Conservation (phyloP, 176 grass and related monocot species). For the Phyllostachys edulis region DNA sequence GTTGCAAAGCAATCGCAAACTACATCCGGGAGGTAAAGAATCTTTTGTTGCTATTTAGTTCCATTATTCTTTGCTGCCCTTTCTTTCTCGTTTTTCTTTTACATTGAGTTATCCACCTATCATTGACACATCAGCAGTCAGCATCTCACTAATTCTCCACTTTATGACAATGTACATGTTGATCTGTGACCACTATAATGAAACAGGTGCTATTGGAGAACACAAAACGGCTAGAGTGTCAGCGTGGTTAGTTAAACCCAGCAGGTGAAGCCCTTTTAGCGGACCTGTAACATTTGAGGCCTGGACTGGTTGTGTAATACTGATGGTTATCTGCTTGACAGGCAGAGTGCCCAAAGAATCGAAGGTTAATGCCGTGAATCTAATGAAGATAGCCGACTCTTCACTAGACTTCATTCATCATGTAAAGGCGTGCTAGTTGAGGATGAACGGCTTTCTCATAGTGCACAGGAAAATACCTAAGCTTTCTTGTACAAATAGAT, state of each 20-base stretch:
- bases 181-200: neutral
- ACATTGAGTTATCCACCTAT: neutral
- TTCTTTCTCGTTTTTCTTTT: neutral
- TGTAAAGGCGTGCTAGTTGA: neutral
- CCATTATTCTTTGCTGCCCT: neutral
- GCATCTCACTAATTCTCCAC: neutral
- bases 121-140: neutral
- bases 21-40: slow-evolving; percentile 73
- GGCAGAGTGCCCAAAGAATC: neutral
- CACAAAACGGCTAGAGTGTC: slow-evolving; percentile 71
- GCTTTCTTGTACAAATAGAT: neutral
- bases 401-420: neutral
- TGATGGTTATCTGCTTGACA: neutral
- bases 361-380: neutral
- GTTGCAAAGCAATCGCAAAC: slow-evolving; percentile 88
- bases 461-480: neutral
- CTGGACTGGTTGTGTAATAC: slow-evolving; percentile 6
- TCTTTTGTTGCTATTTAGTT: slow-evolving; percentile 3
- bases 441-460: neutral
- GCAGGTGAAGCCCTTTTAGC: neutral
- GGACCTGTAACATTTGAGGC: neutral
- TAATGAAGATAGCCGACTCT: neutral
- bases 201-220: slow-evolving; percentile 75
- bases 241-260: slow-evolving; percentile 54
- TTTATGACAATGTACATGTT: neutral